These are phyloP conservation scores for Plasmodium malariae DNA, from an alignment of 169 alveolate genomes.

Conservation along the genomic window DNA sequence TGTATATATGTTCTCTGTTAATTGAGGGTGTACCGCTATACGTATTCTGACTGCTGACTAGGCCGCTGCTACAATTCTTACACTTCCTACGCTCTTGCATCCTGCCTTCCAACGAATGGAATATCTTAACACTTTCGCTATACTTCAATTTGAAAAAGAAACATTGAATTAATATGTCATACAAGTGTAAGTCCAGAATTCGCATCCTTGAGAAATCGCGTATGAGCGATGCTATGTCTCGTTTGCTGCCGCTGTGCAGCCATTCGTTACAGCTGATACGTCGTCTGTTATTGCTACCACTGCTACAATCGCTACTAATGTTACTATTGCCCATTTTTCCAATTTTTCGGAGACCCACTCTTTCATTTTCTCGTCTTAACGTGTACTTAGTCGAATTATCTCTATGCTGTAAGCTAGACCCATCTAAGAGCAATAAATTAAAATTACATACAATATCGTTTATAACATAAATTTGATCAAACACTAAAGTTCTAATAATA, in stretches of 20 bases:
- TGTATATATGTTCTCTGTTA: too few relatives aligned
- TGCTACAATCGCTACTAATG: too few relatives aligned
- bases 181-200: slow-evolving; percentile 17
- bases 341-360: background rate
- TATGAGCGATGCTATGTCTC: slow-evolving; percentile 49
- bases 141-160: slow-evolving; percentile 32
- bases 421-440: background rate
- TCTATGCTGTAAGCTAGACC: background rate
- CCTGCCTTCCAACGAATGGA: background rate
- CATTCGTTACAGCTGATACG: slow-evolving; percentile 46
- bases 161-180: slow-evolving; percentile 17
- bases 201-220: slow-evolving; percentile 54
- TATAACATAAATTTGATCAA: slow-evolving; percentile 12
- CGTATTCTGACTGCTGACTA: too few relatives aligned
- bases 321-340: too few relatives aligned
- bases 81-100: too few relatives aligned
- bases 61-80: too few relatives aligned
- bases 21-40: too few relatives aligned
- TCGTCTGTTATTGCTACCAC: too few relatives aligned
- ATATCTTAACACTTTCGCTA: background rate
- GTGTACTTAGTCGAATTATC: background rate
- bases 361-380: background rate
- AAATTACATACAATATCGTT: background rate
- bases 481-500: slow-evolving; percentile 2
- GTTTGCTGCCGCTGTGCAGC: slow-evolving; percentile 13